Percentiles rank a stretch among this genome's conserved stretches.
Evolutionary conservation across 306 rosid species (phyloP).

Genomic region (Datisca glomerata): DNA sequence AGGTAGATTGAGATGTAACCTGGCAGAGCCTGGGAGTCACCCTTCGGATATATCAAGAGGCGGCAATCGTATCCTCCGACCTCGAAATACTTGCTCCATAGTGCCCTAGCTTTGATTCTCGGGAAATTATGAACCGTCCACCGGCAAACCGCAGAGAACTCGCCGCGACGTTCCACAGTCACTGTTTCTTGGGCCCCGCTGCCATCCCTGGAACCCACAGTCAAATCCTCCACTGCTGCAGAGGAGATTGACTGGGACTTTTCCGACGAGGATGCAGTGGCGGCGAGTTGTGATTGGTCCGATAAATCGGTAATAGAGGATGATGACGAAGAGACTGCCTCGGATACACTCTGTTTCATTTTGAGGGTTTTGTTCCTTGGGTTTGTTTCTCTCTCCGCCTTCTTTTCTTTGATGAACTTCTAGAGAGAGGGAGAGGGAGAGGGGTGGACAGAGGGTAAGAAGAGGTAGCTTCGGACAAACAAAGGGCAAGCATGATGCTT

Average conservation of each 20-base stretch:
- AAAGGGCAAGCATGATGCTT: neutral
- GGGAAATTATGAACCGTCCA: conserved; percentile 97
- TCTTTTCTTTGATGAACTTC: neutral
- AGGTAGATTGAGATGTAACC: conserved; percentile 93
- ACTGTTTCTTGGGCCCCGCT: conserved; percentile 87
- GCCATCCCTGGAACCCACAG: conserved; percentile 51
- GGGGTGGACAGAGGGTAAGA: neutral
- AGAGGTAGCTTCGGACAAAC: neutral
- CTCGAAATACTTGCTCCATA: conserved; percentile 98
- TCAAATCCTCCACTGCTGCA: conserved; percentile 73
- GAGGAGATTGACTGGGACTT: conserved; percentile 26
- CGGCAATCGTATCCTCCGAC: conserved; percentile 99
- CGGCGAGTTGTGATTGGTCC: conserved; percentile 50
- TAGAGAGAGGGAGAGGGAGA: neutral
- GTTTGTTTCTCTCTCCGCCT: conserved; percentile 2
- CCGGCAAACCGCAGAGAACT: conserved; percentile 75
- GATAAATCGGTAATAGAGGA: conserved; percentile 28
- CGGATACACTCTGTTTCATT: conserved; percentile 76
- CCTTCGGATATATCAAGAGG: conserved; percentile 81
- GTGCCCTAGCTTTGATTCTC: conserved; percentile 84
- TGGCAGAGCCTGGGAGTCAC: conserved; percentile 88
- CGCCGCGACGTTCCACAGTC: conserved; percentile 67
- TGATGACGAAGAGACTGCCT: conserved; percentile 69
- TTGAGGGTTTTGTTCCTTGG: conserved; percentile 9
- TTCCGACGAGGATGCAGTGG: conserved; percentile 35